Percentiles rank a stretch among this genome's conserved stretches.
Evolutionary conservation across 176 grass and related monocot species (phyloP).

Genomic region (Eragrostis curvula): DNA sequence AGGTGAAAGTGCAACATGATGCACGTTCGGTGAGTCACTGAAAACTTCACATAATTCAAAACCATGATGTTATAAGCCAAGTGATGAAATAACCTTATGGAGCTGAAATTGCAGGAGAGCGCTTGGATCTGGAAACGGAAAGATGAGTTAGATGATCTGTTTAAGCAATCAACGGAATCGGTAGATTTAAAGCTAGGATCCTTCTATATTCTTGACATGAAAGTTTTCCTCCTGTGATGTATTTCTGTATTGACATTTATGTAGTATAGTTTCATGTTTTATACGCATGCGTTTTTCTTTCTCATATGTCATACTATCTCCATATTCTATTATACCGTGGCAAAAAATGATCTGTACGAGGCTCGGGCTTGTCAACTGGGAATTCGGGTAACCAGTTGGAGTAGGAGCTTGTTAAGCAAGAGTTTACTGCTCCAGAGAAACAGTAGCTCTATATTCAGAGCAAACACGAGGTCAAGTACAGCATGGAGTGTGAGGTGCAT

Average conservation of each 20-base stretch:
- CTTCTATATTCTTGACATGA: background rate
- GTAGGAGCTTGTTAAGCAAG: too few relatives aligned
- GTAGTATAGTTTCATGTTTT: background rate
- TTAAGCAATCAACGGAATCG: background rate
- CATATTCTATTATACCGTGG: too few relatives aligned
- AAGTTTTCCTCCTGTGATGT: background rate
- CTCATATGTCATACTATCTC: too few relatives aligned
- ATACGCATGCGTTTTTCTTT: background rate
- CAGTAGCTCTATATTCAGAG: background rate
- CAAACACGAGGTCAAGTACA: background rate
- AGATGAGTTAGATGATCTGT: background rate
- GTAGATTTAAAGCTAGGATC: slow-evolving; percentile 8
- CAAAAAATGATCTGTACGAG: too few relatives aligned
- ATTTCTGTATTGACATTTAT: background rate
- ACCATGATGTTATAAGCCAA: background rate
- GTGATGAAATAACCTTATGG: background rate
- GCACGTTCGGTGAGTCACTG: background rate
- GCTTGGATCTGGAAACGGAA: background rate
- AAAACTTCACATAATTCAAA: background rate
- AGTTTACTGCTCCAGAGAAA: background rate
- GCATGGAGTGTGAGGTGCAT: background rate
- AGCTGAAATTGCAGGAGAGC: slow-evolving; percentile 6
- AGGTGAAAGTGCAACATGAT: slow-evolving; percentile 41
- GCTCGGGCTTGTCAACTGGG: too few relatives aligned
- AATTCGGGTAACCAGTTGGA: too few relatives aligned